phyloP scores from a whole-genome alignment of 1,284 basidiomycete genomes.

The Ustilago tritici region DNA sequence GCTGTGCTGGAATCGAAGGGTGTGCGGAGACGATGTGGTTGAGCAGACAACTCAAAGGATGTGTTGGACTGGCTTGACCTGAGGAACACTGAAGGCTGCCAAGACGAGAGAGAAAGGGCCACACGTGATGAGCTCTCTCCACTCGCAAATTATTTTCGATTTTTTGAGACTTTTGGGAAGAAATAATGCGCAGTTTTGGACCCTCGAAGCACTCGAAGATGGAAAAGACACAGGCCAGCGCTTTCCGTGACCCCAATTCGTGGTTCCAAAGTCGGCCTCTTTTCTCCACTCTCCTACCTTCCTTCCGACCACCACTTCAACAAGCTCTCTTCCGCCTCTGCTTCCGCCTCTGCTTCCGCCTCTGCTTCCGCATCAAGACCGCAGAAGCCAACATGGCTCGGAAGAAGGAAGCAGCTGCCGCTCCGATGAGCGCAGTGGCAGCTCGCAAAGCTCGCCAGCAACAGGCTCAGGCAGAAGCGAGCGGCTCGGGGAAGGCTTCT shows the following conservation, averaged over 20 bases:
- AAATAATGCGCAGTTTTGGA: conserved; percentile 8
- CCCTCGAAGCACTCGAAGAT: neutral
- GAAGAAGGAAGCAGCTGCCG: conserved; percentile 8
- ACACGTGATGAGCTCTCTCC: conserved; percentile 27
- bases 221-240: conserved; percentile 19
- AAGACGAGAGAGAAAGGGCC: neutral
- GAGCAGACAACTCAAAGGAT: neutral
- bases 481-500: conserved; percentile 11
- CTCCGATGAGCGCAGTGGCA: conserved; percentile 41
- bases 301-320: neutral
- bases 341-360: neutral
- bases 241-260: neutral
- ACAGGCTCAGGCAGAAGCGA: conserved; percentile 12
- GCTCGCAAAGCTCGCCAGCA: conserved; percentile 38
- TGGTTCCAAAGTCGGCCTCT: neutral
- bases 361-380: conserved; percentile 1
- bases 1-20: neutral
- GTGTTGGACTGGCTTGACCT: neutral
- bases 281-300: neutral
- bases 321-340: neutral
- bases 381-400: conserved; percentile 22
- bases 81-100: neutral
- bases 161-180: conserved; percentile 23
- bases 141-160: conserved; percentile 7
- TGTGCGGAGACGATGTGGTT: neutral